Evolutionary conservation across 176 grass and related monocot genomes (phyloP), one percentile per base, ranked within the genome.

Genomic region (Elaeis guineensis): DNA sequence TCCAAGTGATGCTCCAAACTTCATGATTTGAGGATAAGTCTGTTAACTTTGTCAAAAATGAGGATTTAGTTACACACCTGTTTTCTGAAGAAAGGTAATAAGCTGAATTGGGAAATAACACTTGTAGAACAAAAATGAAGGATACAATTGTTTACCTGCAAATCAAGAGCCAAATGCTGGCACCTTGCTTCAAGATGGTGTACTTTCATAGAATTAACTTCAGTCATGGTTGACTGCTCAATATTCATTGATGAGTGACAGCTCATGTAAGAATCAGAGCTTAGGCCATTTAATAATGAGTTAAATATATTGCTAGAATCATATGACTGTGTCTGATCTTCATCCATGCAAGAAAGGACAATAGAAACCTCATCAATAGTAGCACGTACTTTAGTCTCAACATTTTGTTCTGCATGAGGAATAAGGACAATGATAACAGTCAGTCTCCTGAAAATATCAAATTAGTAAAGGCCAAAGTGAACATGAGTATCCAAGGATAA

Each of bases 131-230:
- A 44, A 44, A 44, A 44, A 14, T 44, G 2, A 44, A 44, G 9
- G 35, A 57, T 5, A 49, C 19, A 73, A 78, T 65, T 17, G 19
- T 26, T 61, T 78, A 97, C 93, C 93, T 91, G 63, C 50, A 97
- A 77, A 75, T 89, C 73, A 57, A 97, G 73, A 83, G 25, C 30
- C 58, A 85, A 77, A 9, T 83, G 77, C 66, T 78, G 78, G 78
- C 68, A 92, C 70, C 78, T 86, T 19, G 69, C 87, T 92, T 89
- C 77, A 55, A 98, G 77, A 85, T 92, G 84, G 29, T 89, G 76
- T 79, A 91, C 74, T 77, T 71, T 89, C 63, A 70, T 49, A 22
- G 66, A 64, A 68, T 75, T 50, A 79, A 51, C 57, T 75, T 82
- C 24, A 78, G 67, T 72, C 32, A 65, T 53, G 54, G 71, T 66